Evolutionary conservation across 345 rosid genomes (phyloP), one percentile per base, ranked within the genome.

Genomic region (Firmiana major): DNA sequence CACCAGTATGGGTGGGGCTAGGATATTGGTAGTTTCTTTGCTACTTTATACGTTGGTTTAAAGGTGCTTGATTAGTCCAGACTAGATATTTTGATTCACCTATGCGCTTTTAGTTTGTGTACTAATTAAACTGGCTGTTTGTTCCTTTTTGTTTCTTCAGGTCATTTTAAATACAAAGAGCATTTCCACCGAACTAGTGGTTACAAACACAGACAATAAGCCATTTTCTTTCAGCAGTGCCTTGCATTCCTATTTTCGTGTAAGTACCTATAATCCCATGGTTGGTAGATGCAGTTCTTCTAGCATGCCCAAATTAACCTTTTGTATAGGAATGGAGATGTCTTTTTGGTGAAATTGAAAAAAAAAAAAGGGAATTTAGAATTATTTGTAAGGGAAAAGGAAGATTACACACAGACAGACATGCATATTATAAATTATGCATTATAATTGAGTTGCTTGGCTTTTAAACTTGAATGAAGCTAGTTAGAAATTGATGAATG

Each of bases 191-290:
- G 93, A 89, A 81, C 88, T 95, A 53, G 84, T 78, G 26, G 75
- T 95, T 66, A 88, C 86, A 72, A 93, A 95, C 83, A 93, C 89
- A 22, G 98, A 93, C 88, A 80, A 73, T 19, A 89, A 89, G 88
- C 85, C 96, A 17, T 95, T 95, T 85, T 87, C 98, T 15, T 95
- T 95, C 82, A 90, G 21, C 71, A 84, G 87, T 12, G 99, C 98
- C 36, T 78, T 95, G 82, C 99, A 95, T 80, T 88, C 99, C 40
- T 95, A 95, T 85, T 95, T 95, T 83, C 79, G 90, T 53, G 98
- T 93, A 84, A 60, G 93, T 81, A 36, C 55, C 28, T n/a, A 10
- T 42, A 9, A 2, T 77, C 17, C 64, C 31, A 38, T 60, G 74
- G 57, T 63, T 78, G 36, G 70, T 19, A 36, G 76, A 67, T 38